Base-by-base conservation (phyloP, 148 eudicot genomes). In the Amaranthus hypochondriacus region DNA sequence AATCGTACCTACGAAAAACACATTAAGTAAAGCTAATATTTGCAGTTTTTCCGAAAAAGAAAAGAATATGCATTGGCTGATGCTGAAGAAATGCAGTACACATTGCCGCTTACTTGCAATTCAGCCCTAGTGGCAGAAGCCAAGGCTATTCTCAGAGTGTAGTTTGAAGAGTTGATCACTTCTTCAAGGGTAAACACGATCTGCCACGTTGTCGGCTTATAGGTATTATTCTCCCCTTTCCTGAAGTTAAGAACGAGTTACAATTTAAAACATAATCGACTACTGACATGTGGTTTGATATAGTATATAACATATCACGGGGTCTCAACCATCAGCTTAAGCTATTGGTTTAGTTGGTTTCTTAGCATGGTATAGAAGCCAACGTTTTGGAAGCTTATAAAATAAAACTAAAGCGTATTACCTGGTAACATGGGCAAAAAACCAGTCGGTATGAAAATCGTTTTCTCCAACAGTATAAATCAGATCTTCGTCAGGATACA, bases 371-470 rank as follows among this genome's bases (percentile, higher is more conserved):
- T 28, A 28, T 28, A 28, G 39, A 28, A 28, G 39, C 39, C 39
- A 28, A 28, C 39, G 39, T 28, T 28, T 2, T 28, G 39, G 39
- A 6, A 53, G 54, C 1, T 69, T 7, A 64, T 3, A 43, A 60
- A 5, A 4, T 12, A n/a, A 1, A 15, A 14, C 10, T 13, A 11
- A 39, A 4, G 43, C 3, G 52, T 6, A 3, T 47, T 78, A 81
- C 91, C 91, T 84, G 43, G 83, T 87, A 9, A 86, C 92, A 47
- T 92, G 97, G 44, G 94, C 92, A 13, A 79, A 92, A 76, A 89
- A 92, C 97, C 97, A 92, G 56, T 92, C 88, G 42, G 56, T 82
- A 18, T 69, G 68, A 53, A 79, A 88, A 62, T 86, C 80, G 72
- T 86, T 89, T 7, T 55, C 66, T 44, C 94, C 97, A 4, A 92